Base-by-base conservation (phyloP, 805 yeast species). In the Starmerella floris region DNA sequence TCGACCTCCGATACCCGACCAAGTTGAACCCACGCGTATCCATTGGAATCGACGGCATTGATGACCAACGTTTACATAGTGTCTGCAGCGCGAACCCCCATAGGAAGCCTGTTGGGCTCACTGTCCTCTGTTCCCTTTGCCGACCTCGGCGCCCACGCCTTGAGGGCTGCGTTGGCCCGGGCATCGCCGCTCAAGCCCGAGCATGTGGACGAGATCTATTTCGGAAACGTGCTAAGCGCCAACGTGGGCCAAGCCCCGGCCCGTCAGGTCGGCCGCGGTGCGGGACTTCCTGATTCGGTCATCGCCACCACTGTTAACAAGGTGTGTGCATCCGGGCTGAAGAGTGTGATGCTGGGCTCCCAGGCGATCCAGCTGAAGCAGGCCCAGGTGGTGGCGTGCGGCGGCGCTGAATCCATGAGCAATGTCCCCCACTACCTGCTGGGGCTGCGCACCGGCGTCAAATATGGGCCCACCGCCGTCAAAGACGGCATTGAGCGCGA, bases 361-460 rank as follows among this genome's bases (percentile, higher is more conserved):
- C 97, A 87, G 68, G 67, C 85, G 41, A 87, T 91, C 55, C 63
- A 81, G 60, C 73, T 88, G 51, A 96, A 96, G 42, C 68, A 72
- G 51, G 94, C 95, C 42, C 95, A 87, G 57, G 77, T 88, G 46
- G 91, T 91, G 35, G 81, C 91, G 52, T 93, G 88, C 23, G 98
- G 97, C 54, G 98, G 98, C 59, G 91, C 95, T 53, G 98, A 91
- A 67, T 80, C 94, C 44, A 88, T 91, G 98, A 71, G 94, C 46
- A 88, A 88, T 61, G 76, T 87, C 27, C 98, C 98, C 43, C 88
- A 87, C 72, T 88, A 88, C 61, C 58, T 83, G 44, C 91, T 94
- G 45, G 61, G 76, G 43, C 85, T 88, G 34, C 80, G 99, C 67
- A 58, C 68, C 37, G 97, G 97, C 54, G 77, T 84, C 54, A 81